Base-by-base conservation (phyloP, 1,139 yeast genomes). In the Saccharomyces hybrid region DNA sequence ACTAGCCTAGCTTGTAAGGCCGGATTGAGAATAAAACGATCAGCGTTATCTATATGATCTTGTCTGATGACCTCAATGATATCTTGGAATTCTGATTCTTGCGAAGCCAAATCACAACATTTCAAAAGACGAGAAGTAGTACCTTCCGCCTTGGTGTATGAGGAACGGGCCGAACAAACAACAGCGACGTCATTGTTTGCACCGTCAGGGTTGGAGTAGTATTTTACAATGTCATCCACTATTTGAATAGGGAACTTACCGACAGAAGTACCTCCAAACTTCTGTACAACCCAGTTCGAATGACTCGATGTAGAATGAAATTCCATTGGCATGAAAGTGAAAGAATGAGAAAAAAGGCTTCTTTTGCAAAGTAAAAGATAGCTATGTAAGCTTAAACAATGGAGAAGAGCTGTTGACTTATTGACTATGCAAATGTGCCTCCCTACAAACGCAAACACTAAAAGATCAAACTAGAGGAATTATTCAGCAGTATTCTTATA, bases 251-350 rank as follows among this genome's bases (percentile, higher is more conserved):
- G 88, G 70, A 91, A 91, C 70, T 93, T 93, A 32, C 99, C 99
- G 42, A 93, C 97, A 49, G 95, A 85, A n/a, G 99, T 93, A 52
- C 99, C 99, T 48, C 99, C 99, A 66, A 88, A 93, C 72, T 93
- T 93, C 70, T 93, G 99, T 6, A 93, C 87, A 25, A 93, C 74
- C 97, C 98, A 91, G 52, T 68, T 66, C n/a, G 20, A 32, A 47
- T 23, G 27, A 9, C 23, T 47, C 16, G 28, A 30, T 47, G 32
- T 47, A 27, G 26, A 7, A n/a, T 20, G 49, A 47, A 28, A 47
- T 4, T 28, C 20, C 23, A 28, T 47, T 28, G 32, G 32, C 13
- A 16, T 13, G 9, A 20, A 20, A 20, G 23, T 14, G 32, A 47
- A 27, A 47, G 34, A 26, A 1, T 7, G 23, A 28, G 6, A 47